Evolutionary conservation across 441 rosid species (phyloP).

Genomic region (Populus hybrid): DNA sequence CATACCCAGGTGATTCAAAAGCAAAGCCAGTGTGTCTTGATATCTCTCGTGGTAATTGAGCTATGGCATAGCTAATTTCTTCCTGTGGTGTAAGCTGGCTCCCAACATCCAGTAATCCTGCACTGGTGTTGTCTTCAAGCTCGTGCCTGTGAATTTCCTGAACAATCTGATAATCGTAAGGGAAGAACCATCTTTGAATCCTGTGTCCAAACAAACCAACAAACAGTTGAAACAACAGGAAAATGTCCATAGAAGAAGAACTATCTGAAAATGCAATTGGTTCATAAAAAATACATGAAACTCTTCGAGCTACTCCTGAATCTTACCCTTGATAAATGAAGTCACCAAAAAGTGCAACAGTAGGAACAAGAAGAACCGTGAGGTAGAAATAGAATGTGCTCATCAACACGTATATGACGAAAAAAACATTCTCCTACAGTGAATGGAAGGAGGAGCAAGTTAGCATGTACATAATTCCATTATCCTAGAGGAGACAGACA

Average conservation of each 20-base stretch:
- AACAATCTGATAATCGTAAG: conserved; percentile 87
- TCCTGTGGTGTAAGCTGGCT: conserved; percentile 75
- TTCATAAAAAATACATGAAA: neutral
- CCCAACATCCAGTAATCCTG: conserved; percentile 49
- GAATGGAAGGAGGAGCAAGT: conserved; percentile 17
- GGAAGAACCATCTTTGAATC: conserved; percentile 89
- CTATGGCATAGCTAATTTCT: conserved; percentile 74
- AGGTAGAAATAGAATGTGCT: conserved; percentile 88
- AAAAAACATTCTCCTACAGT: conserved; percentile 80
- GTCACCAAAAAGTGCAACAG: conserved; percentile 84
- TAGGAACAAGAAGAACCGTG: conserved; percentile 72
- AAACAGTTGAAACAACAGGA: neutral
- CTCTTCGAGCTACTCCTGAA: conserved; percentile 16
- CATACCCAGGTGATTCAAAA: conserved; percentile 94
- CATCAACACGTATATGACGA: conserved; percentile 85
- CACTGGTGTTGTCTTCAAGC: conserved; percentile 49
- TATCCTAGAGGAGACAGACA: neutral
- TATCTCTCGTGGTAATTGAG: conserved; percentile 83
- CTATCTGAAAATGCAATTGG: neutral
- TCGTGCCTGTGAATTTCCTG: conserved; percentile 89
- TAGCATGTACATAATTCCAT: conserved; percentile 14
- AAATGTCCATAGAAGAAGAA: no score
- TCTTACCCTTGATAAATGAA: conserved; percentile 89
- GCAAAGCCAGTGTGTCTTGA: conserved; percentile 96
- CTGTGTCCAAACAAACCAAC: conserved; percentile 36